Conservation (phyloP, 371 early-diverging fungal genomes). For the Thermomucor indicae-seudaticae region DNA sequence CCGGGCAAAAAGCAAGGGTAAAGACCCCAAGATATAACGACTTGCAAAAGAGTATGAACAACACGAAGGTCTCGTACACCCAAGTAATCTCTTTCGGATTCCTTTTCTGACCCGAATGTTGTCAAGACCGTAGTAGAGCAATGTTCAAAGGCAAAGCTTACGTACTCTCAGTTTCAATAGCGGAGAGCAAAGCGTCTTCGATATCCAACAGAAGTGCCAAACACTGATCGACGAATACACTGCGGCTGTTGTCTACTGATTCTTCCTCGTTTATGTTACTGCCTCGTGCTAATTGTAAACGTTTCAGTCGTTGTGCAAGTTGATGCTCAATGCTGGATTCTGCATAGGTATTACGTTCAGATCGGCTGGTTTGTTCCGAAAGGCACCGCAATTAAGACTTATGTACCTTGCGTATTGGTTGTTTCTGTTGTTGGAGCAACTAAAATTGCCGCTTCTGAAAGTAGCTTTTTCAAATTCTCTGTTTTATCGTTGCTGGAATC, state of each 20-base stretch:
- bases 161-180: not conserved
- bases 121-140: too few species aligned
- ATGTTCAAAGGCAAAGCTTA: too few species aligned
- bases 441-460: conserved; percentile 6
- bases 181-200: not conserved
- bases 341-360: too few species aligned
- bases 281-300: not conserved
- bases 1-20: conserved; percentile 65
- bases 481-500: conserved; percentile 1
- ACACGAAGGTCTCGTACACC: conserved; percentile 63
- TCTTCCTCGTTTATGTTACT: not conserved
- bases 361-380: too few species aligned
- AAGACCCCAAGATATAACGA: conserved; percentile 65
- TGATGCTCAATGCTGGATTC: conserved; percentile 5
- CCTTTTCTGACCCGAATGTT: not conserved
- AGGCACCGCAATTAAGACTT: too few species aligned
- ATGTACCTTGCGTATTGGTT: too few species aligned
- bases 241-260: not conserved
- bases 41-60: conserved; percentile 62
- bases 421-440: too few species aligned
- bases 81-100: conserved; percentile 38
- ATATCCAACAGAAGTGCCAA: not conserved
- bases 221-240: not conserved
- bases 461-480: conserved; percentile 4
- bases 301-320: conserved; percentile 3